phyloP scores from a whole-genome alignment of 2,329 filamentous ascomycete species.

The Furcasterigmium furcatum region DNA sequence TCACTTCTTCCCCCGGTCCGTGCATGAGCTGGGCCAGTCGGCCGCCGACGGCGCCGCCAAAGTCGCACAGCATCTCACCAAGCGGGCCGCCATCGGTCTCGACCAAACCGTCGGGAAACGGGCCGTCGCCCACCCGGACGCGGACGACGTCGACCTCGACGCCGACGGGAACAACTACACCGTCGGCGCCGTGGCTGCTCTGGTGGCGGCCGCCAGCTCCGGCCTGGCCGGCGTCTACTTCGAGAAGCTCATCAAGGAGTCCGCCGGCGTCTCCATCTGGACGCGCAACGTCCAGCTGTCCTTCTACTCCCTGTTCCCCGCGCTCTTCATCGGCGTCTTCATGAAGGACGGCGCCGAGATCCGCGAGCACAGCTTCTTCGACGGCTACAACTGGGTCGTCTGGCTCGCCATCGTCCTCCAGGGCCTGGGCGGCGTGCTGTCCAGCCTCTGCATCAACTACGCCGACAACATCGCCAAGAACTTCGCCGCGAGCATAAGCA shows the following conservation, averaged over 20 bases:
- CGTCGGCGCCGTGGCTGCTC: slow-evolving; percentile 73
- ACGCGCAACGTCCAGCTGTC: slow-evolving; percentile 92
- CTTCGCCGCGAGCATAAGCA: slow-evolving; percentile 89
- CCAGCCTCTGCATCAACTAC: slow-evolving; percentile 71
- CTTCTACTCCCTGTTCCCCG: slow-evolving; percentile 89
- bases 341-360: slow-evolving; percentile 86
- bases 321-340: slow-evolving; percentile 80
- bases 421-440: slow-evolving; percentile 79
- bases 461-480: slow-evolving; percentile 91
- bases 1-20: slow-evolving; percentile 73
- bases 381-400: slow-evolving; percentile 89
- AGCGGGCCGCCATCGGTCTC: slow-evolving; percentile 36
- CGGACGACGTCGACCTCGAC: slow-evolving; percentile 59
- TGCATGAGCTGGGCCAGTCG: slow-evolving; percentile 69
- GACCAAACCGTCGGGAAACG: slow-evolving; percentile 53
- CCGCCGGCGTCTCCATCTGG: slow-evolving; percentile 65
- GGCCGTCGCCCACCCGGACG: slow-evolving; percentile 89
- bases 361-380: slow-evolving; percentile 83
- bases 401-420: slow-evolving; percentile 84
- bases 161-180: slow-evolving; percentile 67
- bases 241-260: slow-evolving; percentile 86
- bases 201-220: slow-evolving; percentile 75
- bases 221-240: slow-evolving; percentile 85
- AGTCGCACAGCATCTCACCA: slow-evolving; percentile 48
- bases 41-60: slow-evolving; percentile 40